Percentiles rank a stretch among this genome's conserved stretches.
Evolutionary conservation across 2,329 filamentous ascomycete genomes (phyloP).

Genomic region (Geoglossum cookeanum): DNA sequence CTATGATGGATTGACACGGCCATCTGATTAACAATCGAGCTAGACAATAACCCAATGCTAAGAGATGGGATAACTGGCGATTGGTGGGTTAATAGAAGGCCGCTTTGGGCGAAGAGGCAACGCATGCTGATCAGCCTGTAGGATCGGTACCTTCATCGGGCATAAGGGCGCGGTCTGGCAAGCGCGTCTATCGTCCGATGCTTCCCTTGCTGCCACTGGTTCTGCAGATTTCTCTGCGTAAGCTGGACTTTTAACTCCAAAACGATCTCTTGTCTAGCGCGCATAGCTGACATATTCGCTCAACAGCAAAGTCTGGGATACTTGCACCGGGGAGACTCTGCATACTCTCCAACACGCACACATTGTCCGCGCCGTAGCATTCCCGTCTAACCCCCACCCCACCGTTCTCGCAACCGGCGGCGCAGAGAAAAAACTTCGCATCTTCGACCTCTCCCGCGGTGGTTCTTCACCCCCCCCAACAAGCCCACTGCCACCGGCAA

Average conservation of each 20-base stretch:
- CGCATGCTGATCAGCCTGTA: conserved; percentile 12
- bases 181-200: conserved; percentile 74
- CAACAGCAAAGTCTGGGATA: conserved; percentile 84
- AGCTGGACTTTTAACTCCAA: conserved; percentile 16
- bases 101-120: background rate
- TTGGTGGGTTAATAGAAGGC: conserved; percentile 38
- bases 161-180: conserved; percentile 99
- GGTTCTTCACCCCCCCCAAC: conserved; percentile 16
- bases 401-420: conserved; percentile 77
- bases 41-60: conserved; percentile 96
- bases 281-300: conserved; percentile 15
- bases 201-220: conserved; percentile 73
- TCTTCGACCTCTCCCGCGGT: conserved; percentile 65
- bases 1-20: background rate
- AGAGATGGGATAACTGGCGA: conserved; percentile 90
- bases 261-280: no score
- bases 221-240: conserved; percentile 93
- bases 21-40: conserved; percentile 1
- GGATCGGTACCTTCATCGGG: conserved; percentile 92
- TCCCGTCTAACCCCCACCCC: conserved; percentile 62
- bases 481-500: background rate
- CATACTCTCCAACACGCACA: conserved; percentile 81
- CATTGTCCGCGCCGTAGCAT: conserved; percentile 86
- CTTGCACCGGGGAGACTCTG: conserved; percentile 75
- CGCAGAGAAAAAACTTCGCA: conserved; percentile 87